Percentiles rank a stretch among this genome's conserved stretches.
phyloP scores from a whole-genome alignment of 345 rosid species.

The Ceriops decandra region DNA sequence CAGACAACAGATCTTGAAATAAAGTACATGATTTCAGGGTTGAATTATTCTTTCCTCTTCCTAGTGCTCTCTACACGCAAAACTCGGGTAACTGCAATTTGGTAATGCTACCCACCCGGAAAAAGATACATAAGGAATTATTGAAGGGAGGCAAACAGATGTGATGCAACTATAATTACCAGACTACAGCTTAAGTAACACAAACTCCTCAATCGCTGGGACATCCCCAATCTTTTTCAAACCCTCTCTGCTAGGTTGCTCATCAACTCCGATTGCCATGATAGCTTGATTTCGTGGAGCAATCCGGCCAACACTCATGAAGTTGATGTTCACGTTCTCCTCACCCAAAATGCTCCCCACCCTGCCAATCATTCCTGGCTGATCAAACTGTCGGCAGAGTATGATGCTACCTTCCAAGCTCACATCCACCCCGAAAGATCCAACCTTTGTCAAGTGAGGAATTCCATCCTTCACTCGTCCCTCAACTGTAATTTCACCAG shows the following conservation, averaged over 20 bases:
- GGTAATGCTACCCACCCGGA: constrained; percentile 9
- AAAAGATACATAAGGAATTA: not conserved
- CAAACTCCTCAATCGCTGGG: constrained; percentile 28
- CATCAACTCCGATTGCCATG: constrained; percentile 37
- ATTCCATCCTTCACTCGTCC: constrained; percentile 29
- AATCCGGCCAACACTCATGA: constrained; percentile 33
- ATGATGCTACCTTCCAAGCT: constrained; percentile 31
- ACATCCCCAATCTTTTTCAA: constrained; percentile 24
- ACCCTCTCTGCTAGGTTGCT: constrained; percentile 12
- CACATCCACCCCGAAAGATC: constrained; percentile 30
- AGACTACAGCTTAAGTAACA: constrained; percentile 26
- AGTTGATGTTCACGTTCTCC: constrained; percentile 29
- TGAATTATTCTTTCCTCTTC: constrained; percentile 21
- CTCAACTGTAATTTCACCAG: constrained; percentile 24
- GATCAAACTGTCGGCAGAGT: constrained; percentile 30
- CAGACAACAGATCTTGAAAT: not conserved
- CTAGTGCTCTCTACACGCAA: constrained; percentile 13
- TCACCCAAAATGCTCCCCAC: constrained; percentile 26
- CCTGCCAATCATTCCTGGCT: constrained; percentile 30
- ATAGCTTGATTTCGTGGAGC: constrained; percentile 27
- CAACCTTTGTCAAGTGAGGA: constrained; percentile 30
- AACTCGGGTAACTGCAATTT: constrained; percentile 11
- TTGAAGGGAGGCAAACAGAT: no score
- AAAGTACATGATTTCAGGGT: not conserved
- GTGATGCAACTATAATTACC: not conserved